Evolutionary conservation across 768 basidiomycete genomes (phyloP), one percentile per base, ranked within the genome.

Genomic region (Nidula microcarpa): DNA sequence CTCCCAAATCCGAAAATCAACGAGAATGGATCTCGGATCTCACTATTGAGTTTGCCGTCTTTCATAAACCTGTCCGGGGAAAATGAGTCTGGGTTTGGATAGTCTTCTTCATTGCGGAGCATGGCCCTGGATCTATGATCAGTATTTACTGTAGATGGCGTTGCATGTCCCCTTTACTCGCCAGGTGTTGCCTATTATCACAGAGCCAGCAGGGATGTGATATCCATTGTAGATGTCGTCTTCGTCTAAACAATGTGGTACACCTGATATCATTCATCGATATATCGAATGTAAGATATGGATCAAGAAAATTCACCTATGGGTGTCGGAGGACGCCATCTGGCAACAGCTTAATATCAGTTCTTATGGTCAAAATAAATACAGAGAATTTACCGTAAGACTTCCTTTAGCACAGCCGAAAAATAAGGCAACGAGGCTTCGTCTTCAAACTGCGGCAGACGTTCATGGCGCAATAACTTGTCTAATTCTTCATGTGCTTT

Each of bases 141-240:
- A n/a, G 2, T 14, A 46, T 10, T 10, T 46, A 46, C 13, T 2
- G 10, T 14, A 46, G 44, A 46, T 14, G 13, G 18, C 13, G 11
- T 14, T 11, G 11, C 39, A 41, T 41, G 11, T 11, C 3, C 3
- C 3, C 13, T 30, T 46, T 3, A 51, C 64, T 11, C 50, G 68
- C 73, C 72, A 74, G 33, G 63, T 54, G 50, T 74, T 74, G 3
- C 56, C 65, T 18, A 74, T 61, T 14, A 74, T 64, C 2, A 71
- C 53, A 1, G 74, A 61, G 14, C 66, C 74, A 53, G 75, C 73
- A 0, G 78, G 78, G 37, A 81, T 76, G 36, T 64, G 64, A 53
- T 74, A 71, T 1, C 75, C 78, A 2, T 74, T 68, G 53, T 77
- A 81, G 5, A 69, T 60, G 53, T 81, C 79, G 45, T 81, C 76